Evolutionary conservation across 768 basidiomycete species (phyloP).

Genomic region (Boletus fagicola): DNA sequence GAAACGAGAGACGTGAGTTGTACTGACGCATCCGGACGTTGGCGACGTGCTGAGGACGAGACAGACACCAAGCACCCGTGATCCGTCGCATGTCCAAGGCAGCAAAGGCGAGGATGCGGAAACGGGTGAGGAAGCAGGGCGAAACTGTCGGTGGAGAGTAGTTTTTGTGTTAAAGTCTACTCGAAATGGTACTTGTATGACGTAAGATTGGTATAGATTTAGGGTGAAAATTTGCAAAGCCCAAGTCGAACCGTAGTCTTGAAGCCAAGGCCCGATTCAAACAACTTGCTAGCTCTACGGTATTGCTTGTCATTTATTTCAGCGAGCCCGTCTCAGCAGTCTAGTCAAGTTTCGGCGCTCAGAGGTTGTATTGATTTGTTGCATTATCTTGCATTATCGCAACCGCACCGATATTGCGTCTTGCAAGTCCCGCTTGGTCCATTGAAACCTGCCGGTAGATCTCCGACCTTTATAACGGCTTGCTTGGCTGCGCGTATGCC

Average conservation of each 20-base stretch:
- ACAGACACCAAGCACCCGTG: constrained; percentile 57
- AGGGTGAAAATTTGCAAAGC: constrained; percentile 14
- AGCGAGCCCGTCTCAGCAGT: constrained; percentile 9
- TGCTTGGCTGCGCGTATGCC: constrained; percentile 49
- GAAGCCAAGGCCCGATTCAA: constrained; percentile 1
- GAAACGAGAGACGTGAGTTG: constrained; percentile 39
- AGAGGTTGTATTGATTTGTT: constrained; percentile 19
- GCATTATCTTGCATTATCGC: constrained; percentile 24
- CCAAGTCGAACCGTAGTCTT: constrained; percentile 8
- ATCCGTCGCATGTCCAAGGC: constrained; percentile 55
- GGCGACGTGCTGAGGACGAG: constrained; percentile 10
- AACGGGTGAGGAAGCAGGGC: constrained; percentile 36
- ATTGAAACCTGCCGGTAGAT: constrained; percentile 29
- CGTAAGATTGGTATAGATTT: constrained; percentile 24
- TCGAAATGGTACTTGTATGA: constrained; percentile 16
- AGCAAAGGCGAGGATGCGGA: constrained; percentile 54
- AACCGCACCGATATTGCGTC: constrained; percentile 16
- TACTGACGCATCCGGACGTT: background rate
- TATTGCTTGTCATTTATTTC: constrained; percentile 10
- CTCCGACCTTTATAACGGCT: constrained; percentile 39
- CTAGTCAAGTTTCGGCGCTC: constrained; percentile 12
- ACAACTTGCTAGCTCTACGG: background rate
- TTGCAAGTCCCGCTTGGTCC: constrained; percentile 20
- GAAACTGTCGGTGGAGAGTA: constrained; percentile 3
- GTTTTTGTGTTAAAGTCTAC: constrained; percentile 18